Evolutionary conservation across 139 green algal species (phyloP).

Genomic region (Nannochloris sp.): DNA sequence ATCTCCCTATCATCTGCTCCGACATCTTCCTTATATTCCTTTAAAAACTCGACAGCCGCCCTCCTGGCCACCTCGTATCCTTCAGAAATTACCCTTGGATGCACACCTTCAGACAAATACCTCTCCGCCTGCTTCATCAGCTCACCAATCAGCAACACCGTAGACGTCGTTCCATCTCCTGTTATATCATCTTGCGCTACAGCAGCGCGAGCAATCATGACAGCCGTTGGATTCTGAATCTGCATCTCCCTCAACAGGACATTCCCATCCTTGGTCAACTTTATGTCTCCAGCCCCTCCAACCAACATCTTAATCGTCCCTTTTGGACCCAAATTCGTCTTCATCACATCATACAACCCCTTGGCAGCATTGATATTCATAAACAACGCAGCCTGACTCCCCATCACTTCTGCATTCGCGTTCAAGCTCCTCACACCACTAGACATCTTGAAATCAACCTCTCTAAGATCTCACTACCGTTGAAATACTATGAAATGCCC

Average conservation of each 20-base stretch:
- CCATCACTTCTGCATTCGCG: slow-evolving; percentile 89
- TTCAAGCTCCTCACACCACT: slow-evolving; percentile 77
- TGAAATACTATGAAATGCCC: too few species aligned
- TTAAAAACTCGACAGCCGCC: slow-evolving; percentile 79
- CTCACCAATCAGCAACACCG: slow-evolving; percentile 95
- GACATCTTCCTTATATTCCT: slow-evolving; percentile 69
- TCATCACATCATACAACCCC: slow-evolving; percentile 96
- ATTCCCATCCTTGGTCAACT: slow-evolving; percentile 97
- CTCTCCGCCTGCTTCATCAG: slow-evolving; percentile 96
- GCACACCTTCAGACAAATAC: slow-evolving; percentile 87
- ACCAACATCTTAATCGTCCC: slow-evolving; percentile 99
- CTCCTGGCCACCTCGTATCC: slow-evolving; percentile 89
- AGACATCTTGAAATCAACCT: slow-evolving; percentile 41
- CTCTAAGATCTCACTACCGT: too few species aligned
- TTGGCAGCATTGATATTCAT: slow-evolving; percentile 99
- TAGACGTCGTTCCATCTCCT: slow-evolving; percentile 93
- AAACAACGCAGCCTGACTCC: slow-evolving; percentile 76
- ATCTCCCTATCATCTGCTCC: slow-evolving; percentile 55
- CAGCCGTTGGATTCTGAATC: slow-evolving; percentile 99
- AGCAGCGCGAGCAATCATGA: slow-evolving; percentile 97
- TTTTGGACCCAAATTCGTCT: slow-evolving; percentile 91
- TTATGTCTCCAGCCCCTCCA: slow-evolving; percentile 86
- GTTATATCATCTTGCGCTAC: slow-evolving; percentile 96
- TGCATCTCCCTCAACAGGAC: slow-evolving; percentile 95
- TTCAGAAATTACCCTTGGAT: slow-evolving; percentile 91